Evolutionary conservation across 179 eudicot species (phyloP), one percentile per base, ranked within the genome.

Genomic region (Camellia oleifera): DNA sequence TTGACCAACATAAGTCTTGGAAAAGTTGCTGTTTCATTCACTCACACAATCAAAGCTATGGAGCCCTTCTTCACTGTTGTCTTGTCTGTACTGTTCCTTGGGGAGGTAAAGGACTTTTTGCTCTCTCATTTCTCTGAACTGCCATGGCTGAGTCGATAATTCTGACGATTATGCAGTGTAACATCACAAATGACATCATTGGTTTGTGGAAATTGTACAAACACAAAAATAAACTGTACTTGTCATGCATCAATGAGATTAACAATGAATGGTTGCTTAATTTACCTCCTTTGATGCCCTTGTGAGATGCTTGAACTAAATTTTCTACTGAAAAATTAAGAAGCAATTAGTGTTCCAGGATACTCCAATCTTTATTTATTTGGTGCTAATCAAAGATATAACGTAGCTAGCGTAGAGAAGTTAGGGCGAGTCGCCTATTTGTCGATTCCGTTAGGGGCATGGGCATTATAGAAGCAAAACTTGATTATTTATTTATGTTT

Each of bases 41-140:
- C 98, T 73, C 98, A 93, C 79, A 93, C 98, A n/a, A 92, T 95
- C 86, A 95, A 95, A 90, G 93, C 98, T 57, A 89, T 93, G 98
- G 98, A 95, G 81, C 98, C 98, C 48, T 92, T 95, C 81, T 95
- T 95, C 89, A 87, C 98, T 3, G 98, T 95, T 69, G 61, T 94
- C 79, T 90, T 95, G 65, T 87, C 99, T 48, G 83, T 89, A 76
- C 69, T 95, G 76, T 90, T 95, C 40, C 86, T 95, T 15, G 91
- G 90, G 14, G 94, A 94, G 94, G 99, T 94, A 75, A 32, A 57
- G 65, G 46, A 61, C 69, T 68, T 50, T 69, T 44, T 46, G 63
- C 63, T 66, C 3, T 23, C 14, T 4, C 32, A 32, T 42, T 32
- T 46, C 23, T 32, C 8, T 52, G 26, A 61, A 77, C 48, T 56